Evolutionary conservation across 2,329 filamentous ascomycete species (phyloP).

Genomic region (Dryadomyces quercivorus): DNA sequence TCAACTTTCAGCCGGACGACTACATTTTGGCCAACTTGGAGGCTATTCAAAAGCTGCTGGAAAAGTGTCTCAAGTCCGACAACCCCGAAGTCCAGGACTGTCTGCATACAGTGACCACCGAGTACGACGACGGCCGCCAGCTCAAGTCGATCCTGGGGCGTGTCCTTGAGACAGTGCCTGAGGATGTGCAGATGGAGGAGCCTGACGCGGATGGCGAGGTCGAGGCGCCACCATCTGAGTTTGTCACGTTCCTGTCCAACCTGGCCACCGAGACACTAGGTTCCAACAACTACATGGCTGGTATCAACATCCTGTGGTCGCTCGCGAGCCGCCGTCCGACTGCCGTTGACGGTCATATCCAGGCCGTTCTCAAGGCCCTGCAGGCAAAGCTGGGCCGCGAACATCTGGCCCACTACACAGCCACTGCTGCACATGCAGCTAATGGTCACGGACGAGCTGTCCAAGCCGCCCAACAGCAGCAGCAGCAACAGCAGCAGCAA

Average conservation of each 20-base stretch:
- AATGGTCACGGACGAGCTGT: slow-evolving; percentile 25
- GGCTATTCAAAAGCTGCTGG: slow-evolving; percentile 73
- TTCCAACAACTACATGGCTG: slow-evolving; percentile 68
- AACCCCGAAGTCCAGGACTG: slow-evolving; percentile 90
- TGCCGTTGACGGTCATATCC: slow-evolving; percentile 81
- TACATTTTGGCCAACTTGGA: slow-evolving; percentile 76
- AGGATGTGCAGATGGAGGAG: slow-evolving; percentile 61
- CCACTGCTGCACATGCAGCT: slow-evolving; percentile 33
- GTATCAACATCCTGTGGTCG: slow-evolving; percentile 89
- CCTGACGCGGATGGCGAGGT: slow-evolving; percentile 75
- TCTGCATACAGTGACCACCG: slow-evolving; percentile 61
- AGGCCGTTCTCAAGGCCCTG: slow-evolving; percentile 81
- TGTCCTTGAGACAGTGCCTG: slow-evolving; percentile 79
- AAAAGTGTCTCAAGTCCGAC: slow-evolving; percentile 80
- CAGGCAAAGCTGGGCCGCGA: slow-evolving; percentile 87
- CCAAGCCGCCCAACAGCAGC: slow-evolving; percentile 11
- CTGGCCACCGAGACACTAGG: slow-evolving; percentile 81
- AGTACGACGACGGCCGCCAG: slow-evolving; percentile 55
- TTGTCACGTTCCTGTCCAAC: slow-evolving; percentile 72
- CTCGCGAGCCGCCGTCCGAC: slow-evolving; percentile 73
- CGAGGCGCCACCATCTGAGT: slow-evolving; percentile 66
- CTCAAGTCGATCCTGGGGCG: slow-evolving; percentile 67
- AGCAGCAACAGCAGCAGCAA: slow-evolving; percentile 21
- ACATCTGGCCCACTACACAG: slow-evolving; percentile 68
- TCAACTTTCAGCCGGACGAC: slow-evolving; percentile 78